Conservation (phyloP, 129 eudicot species). For the Helichrysum umbraculigerum region DNA sequence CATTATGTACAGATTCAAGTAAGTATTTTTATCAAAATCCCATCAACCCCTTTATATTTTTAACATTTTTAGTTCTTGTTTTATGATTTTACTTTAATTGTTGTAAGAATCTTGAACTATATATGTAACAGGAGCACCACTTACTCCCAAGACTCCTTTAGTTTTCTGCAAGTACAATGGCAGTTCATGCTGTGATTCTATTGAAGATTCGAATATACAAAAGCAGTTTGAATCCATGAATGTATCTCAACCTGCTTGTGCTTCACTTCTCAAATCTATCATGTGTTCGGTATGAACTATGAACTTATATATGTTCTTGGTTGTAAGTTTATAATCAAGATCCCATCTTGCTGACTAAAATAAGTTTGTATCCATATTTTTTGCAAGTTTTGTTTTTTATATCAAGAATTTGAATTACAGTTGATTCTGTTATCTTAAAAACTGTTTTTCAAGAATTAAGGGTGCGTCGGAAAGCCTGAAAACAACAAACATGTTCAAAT, state of each 20-base stretch:
- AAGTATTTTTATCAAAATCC: not conserved
- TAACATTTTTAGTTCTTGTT: not conserved
- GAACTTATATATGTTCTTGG: not conserved
- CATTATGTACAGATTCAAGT: constrained; percentile 52
- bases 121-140: constrained; percentile 34
- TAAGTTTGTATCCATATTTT: not conserved
- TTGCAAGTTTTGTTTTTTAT: not conserved
- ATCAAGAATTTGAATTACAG: not conserved
- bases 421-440: not conserved
- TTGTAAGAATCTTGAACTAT: constrained; percentile 18
- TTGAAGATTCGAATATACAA: constrained; percentile 31
- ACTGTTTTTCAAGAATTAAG: not conserved
- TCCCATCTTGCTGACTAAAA: not conserved
- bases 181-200: constrained; percentile 44
- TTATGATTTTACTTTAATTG: constrained; percentile 3
- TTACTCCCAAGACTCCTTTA: constrained; percentile 29
- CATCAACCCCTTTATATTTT: not conserved
- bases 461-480: too few species aligned
- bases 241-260: constrained; percentile 44
- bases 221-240: constrained; percentile 48
- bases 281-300: constrained; percentile 45
- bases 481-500: not conserved
- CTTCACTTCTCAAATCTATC: constrained; percentile 47
- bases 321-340: not conserved
- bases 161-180: constrained; percentile 42